Evolutionary conservation across 768 basidiomycete genomes (phyloP).

Genomic region (Pholiota molesta): DNA sequence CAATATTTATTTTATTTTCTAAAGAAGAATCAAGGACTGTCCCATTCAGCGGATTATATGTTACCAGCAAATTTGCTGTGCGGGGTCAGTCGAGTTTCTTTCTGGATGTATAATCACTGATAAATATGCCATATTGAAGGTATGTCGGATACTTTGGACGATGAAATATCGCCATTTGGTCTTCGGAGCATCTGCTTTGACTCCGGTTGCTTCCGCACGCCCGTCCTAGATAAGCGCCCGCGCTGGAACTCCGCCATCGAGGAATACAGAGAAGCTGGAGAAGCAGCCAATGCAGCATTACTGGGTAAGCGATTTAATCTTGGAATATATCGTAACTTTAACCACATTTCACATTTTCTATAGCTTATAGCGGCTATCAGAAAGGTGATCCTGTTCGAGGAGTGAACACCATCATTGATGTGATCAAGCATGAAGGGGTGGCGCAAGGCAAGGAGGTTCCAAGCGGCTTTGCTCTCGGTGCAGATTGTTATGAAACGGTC

Average conservation of each 20-base stretch:
- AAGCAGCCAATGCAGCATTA: conserved; percentile 27
- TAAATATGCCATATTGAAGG: conserved; percentile 22
- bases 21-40: conserved; percentile 5
- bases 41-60: conserved; percentile 38
- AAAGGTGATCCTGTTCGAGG: conserved; percentile 30
- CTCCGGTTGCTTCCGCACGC: conserved; percentile 41
- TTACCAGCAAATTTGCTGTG: conserved; percentile 41
- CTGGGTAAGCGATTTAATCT: conserved; percentile 21
- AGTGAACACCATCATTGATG: conserved; percentile 27
- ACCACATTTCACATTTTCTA: not conserved
- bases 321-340: not conserved
- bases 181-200: conserved; percentile 40
- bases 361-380: conserved; percentile 36
- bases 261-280: conserved; percentile 32
- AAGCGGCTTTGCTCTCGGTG: conserved; percentile 31
- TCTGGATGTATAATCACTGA: not conserved
- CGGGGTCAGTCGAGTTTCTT: conserved; percentile 22
- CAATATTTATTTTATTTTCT: no score
- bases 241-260: conserved; percentile 30
- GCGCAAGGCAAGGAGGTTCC: conserved; percentile 42
- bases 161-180: conserved; percentile 40
- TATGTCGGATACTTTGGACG: conserved; percentile 32
- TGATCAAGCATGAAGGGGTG: conserved; percentile 44
- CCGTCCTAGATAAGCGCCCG: conserved; percentile 29
- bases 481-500: conserved; percentile 14